phyloP scores from a whole-genome alignment of 2,329 filamentous ascomycete species.

The Ascochyta koolunga region DNA sequence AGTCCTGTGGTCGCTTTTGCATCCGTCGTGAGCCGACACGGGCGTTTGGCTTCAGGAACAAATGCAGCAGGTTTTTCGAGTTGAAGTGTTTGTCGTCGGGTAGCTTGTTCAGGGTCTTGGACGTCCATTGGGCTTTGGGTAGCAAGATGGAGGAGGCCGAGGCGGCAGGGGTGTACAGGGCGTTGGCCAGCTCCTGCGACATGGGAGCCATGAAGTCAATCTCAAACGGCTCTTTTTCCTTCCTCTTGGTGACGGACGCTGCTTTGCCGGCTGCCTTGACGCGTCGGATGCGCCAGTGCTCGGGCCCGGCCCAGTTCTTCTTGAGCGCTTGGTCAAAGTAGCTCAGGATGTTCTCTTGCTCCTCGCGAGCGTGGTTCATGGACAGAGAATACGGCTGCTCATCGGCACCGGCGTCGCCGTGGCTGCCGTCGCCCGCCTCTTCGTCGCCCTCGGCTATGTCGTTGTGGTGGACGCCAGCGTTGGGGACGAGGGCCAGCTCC shows the following conservation, averaged over 20 bases:
- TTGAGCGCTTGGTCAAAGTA: slow-evolving; percentile 97
- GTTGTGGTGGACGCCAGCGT: slow-evolving; percentile 78
- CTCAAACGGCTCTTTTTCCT: slow-evolving; percentile 95
- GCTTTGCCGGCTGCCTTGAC: slow-evolving; percentile 78
- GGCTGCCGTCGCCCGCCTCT: slow-evolving; percentile 54
- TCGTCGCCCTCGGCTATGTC: slow-evolving; percentile 63
- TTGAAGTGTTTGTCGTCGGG: slow-evolving; percentile 99
- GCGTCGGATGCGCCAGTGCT: slow-evolving; percentile 95
- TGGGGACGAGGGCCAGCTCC: slow-evolving; percentile 84
- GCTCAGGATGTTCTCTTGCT: slow-evolving; percentile 93
- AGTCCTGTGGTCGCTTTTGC: slow-evolving; percentile 25
- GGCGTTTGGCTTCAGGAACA: slow-evolving; percentile 95
- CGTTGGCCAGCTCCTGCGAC: slow-evolving; percentile 71
- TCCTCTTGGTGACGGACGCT: slow-evolving; percentile 67
- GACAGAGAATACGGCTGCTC: slow-evolving; percentile 79
- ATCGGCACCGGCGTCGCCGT: slow-evolving; percentile 59
- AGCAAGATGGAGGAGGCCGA: slow-evolving; percentile 82
- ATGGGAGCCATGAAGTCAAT: slow-evolving; percentile 87
- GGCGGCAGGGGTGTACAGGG: slow-evolving; percentile 80
- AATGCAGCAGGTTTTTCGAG: slow-evolving; percentile 82
- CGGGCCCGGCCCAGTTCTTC: slow-evolving; percentile 98
- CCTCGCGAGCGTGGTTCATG: slow-evolving; percentile 72
- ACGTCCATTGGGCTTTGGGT: slow-evolving; percentile 94
- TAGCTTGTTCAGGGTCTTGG: slow-evolving; percentile 87
- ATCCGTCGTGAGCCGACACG: slow-evolving; percentile 73